These are phyloP conservation scores for Pichia heedii DNA, from an alignment of 805 yeast species.

Conservation along the genomic window DNA sequence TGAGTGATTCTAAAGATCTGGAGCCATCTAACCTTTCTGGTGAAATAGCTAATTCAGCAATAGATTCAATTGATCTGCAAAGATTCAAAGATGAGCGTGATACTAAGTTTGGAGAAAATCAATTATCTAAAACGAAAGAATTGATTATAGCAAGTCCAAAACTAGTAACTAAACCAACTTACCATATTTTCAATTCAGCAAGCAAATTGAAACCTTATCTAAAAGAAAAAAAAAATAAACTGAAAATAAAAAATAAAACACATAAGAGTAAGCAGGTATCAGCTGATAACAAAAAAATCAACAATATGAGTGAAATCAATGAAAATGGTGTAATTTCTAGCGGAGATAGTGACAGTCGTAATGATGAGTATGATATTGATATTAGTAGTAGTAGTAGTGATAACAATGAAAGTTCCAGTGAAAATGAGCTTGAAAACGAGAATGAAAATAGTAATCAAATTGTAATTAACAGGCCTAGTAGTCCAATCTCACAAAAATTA, in stretches of 20 bases:
- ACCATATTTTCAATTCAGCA: background rate
- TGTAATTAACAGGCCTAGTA: background rate
- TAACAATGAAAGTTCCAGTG: background rate
- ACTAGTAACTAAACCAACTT: background rate
- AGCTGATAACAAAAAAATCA: background rate
- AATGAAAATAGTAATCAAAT: background rate
- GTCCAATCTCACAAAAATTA: background rate
- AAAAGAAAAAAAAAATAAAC: background rate
- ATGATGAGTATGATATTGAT: too few species aligned
- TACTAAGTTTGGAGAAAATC: too few species aligned
- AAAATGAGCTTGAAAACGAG: too few species aligned
- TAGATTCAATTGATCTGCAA: too few species aligned
- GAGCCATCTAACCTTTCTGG: too few species aligned
- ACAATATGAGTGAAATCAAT: background rate
- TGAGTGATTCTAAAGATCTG: too few species aligned
- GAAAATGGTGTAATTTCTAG: background rate
- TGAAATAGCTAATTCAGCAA: too few species aligned
- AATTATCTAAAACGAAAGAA: too few species aligned
- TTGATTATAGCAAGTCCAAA: conserved; percentile 3
- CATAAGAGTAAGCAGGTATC: background rate
- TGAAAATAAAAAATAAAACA: background rate
- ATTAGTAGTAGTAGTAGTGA: background rate
- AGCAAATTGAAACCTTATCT: background rate
- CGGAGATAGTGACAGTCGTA: background rate
- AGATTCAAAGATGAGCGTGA: too few species aligned